phyloP scores from a whole-genome alignment of 2,329 filamentous ascomycete species.

The Madurella mycetomatis region DNA sequence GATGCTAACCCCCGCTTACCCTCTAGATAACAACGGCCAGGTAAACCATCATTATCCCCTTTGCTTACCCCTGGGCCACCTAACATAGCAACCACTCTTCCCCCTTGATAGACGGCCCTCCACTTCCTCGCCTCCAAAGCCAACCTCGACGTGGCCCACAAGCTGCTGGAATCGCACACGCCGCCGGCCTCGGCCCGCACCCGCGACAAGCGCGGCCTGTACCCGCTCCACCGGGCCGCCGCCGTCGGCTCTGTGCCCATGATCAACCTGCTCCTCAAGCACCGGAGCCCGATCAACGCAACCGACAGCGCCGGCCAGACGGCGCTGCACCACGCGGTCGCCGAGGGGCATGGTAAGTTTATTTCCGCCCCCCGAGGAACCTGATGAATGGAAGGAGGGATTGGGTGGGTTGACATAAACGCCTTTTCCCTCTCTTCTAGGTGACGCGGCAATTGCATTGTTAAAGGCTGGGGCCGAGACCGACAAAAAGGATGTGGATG shows the following conservation, averaged over 20 bases:
- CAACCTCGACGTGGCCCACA: constrained; percentile 75
- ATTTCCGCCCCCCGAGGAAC: not conserved
- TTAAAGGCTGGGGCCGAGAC: constrained; percentile 81
- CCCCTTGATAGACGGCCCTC: constrained; percentile 63
- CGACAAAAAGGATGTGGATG: constrained; percentile 70
- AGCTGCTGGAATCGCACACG: constrained; percentile 64
- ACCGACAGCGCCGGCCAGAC: constrained; percentile 81
- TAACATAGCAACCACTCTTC: not conserved
- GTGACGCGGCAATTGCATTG: constrained; percentile 77
- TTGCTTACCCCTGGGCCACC: not conserved
- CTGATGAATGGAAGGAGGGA: not conserved
- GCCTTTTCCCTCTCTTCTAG: constrained; percentile 30
- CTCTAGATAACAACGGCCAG: constrained; percentile 60
- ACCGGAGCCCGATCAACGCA: constrained; percentile 76
- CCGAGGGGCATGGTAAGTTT: constrained; percentile 63
- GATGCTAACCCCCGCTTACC: not conserved
- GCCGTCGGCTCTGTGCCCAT: constrained; percentile 88
- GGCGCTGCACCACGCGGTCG: constrained; percentile 81
- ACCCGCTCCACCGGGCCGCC: constrained; percentile 86
- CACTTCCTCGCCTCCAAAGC: constrained; percentile 91
- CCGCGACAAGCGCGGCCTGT: constrained; percentile 82
- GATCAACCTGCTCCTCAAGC: constrained; percentile 70
- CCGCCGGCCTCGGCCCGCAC: constrained; percentile 68
- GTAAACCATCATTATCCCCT: not conserved
- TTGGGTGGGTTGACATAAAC: too few species aligned